These are phyloP conservation scores for Spathaspora girioi DNA, from an alignment of 805 yeast species.

Conservation along the genomic window DNA sequence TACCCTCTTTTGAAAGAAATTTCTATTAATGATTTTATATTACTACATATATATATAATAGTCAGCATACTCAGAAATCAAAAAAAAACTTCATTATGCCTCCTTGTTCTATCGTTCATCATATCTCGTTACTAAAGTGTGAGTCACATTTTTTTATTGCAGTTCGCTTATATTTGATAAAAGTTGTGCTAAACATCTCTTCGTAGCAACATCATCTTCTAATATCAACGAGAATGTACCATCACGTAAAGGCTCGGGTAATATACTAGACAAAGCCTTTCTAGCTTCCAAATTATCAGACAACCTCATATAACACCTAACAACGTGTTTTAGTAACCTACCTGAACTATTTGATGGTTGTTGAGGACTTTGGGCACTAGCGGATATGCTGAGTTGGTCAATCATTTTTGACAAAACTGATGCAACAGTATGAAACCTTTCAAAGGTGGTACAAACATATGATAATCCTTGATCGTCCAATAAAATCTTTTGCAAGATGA, in stretches of 20 bases:
- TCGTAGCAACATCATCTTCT: conserved; percentile 85
- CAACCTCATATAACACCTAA: conserved; percentile 86
- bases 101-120: neutral
- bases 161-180: conserved; percentile 54
- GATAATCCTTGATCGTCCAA: conserved; percentile 88
- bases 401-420: conserved; percentile 86
- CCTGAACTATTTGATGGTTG: conserved; percentile 52
- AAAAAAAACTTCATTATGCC: too few species aligned
- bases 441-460: conserved; percentile 93
- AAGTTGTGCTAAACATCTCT: conserved; percentile 80
- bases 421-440: conserved; percentile 90
- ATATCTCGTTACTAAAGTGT: neutral
- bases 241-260: conserved; percentile 86
- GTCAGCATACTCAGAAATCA: neutral
- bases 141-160: conserved; percentile 1
- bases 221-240: conserved; percentile 77
- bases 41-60: neutral
- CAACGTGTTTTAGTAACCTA: conserved; percentile 85
- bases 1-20: too few species aligned
- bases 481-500: conserved; percentile 88
- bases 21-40: neutral
- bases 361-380: conserved; percentile 30
- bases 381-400: conserved; percentile 53
- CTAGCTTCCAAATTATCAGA: conserved; percentile 90
- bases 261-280: conserved; percentile 72